Base-by-base conservation (phyloP, 768 basidiomycete species). In the Lactarius evosmus region DNA sequence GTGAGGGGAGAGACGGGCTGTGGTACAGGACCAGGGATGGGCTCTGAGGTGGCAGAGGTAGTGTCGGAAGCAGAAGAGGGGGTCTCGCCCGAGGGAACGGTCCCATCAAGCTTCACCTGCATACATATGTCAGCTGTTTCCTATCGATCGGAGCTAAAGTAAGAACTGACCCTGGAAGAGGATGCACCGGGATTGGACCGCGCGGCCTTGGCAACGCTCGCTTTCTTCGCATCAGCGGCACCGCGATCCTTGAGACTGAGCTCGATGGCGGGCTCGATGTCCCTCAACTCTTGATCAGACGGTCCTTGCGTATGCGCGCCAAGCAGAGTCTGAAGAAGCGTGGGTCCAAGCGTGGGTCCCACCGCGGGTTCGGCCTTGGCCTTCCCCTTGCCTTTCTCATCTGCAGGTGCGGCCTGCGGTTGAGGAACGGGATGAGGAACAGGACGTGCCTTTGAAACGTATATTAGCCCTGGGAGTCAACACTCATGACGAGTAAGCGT, bases 201-300 rank as follows among this genome's bases (percentile, higher is more conserved):
- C n/a, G 8, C 9, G 1, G 46, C 53, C 34, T 64, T 60, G 12
- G 27, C 27, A 44, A 55, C 16, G 0, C 32, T n/a, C 7, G 49
- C 49, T 22, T 36, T 44, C 55, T 65, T 65, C 11, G 27, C 50
- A 33, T 56, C 55, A 2, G 38, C 25, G 25, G 40, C 32, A 30
- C 61, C 29, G n/a, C 60, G 64, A 33, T 65, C 54, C 50, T 61
- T 49, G 4, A 65, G 59, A 36, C 64, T 65, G 27, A 65, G 64
- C 55, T 56, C 41, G n/a, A 65, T 65, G 3, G 64, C 59, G 0
- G 27, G 38, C 25, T 61, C 55, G 1, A 61, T 0, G 32, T 65
- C 64, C 9, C 58, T 54, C 27, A 52, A 7, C 38, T 65, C 64
- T 38, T 52, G 64, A 30, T 30, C 60, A 34, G 27, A 22, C 41